A percentile compares a stretch with the other conserved stretches of the same genome.
Conservation (phyloP, 2,329 filamentous ascomycete species). For the Aspergillus pseudotamarii region DNA sequence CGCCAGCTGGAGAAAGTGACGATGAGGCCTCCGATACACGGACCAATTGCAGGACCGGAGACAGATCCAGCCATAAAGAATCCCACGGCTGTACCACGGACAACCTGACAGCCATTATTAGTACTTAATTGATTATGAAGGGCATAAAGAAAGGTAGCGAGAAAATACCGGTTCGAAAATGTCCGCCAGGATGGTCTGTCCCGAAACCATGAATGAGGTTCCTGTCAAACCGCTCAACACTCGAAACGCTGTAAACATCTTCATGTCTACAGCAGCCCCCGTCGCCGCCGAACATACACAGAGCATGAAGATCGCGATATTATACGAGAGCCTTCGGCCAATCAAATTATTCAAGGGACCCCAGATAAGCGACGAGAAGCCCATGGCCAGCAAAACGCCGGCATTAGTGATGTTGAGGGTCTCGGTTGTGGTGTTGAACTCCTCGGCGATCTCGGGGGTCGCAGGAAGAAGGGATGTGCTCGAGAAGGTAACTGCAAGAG, state of each 20-base stretch:
- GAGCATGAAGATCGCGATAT: conserved; percentile 37
- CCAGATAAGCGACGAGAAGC: conserved; percentile 42
- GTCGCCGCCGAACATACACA: conserved; percentile 36
- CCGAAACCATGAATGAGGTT: conserved; percentile 44
- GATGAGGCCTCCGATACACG: conserved; percentile 74
- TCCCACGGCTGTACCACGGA: conserved; percentile 48
- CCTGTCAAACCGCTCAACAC: conserved; percentile 40
- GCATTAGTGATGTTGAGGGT: conserved; percentile 42
- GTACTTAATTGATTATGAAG: neutral
- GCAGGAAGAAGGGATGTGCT: conserved; percentile 47
- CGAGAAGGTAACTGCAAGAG: conserved; percentile 46
- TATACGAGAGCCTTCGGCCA: conserved; percentile 36
- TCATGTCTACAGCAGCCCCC: conserved; percentile 33
- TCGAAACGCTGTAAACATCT: conserved; percentile 40
- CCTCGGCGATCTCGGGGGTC: conserved; percentile 42
- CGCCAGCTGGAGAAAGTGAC: conserved; percentile 76
- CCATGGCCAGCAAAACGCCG: conserved; percentile 42
- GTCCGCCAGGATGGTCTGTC: conserved; percentile 43
- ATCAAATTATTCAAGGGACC: conserved; percentile 34
- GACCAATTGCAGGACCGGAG: conserved; percentile 46
- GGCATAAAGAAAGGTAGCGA: neutral
- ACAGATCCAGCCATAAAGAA: conserved; percentile 49
- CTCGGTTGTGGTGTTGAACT: conserved; percentile 40
- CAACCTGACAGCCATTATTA: conserved; percentile 25
- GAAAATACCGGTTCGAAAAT: conserved; percentile 40